Evolutionary conservation across 495 filamentous ascomycete species (phyloP).

Genomic region (Talaromyces ruber): DNA sequence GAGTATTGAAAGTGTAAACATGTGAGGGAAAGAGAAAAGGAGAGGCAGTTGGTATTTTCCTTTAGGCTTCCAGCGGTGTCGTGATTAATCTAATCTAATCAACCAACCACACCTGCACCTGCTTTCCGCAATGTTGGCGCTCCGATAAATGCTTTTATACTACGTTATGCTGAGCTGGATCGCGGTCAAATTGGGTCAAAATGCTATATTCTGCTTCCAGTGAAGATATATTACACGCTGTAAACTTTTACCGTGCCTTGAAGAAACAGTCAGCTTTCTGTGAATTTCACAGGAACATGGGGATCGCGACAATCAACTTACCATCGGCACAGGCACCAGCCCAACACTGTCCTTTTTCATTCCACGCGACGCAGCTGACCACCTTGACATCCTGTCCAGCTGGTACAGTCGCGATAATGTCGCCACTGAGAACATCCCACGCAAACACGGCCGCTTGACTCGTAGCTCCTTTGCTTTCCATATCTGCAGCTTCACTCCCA

Average conservation of each 20-base stretch:
- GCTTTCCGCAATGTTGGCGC: too few relatives aligned
- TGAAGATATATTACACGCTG: neutral
- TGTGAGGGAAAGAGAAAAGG: neutral
- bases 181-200: neutral
- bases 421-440: constrained; percentile 83
- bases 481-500: constrained; percentile 58
- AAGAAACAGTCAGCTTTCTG: neutral
- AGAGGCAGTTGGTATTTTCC: neutral
- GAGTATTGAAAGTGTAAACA: neutral
- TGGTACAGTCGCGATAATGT: constrained; percentile 49
- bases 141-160: neutral
- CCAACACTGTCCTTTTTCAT: constrained; percentile 57
- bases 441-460: constrained; percentile 60
- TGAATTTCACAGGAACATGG: neutral
- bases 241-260: constrained; percentile 8
- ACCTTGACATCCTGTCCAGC: constrained; percentile 50
- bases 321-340: constrained; percentile 55
- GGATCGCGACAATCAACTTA: constrained; percentile 14
- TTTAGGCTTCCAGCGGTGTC: neutral
- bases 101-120: too few relatives aligned
- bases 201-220: neutral
- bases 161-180: neutral
- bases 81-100: neutral
- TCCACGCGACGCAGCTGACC: constrained; percentile 64
- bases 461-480: constrained; percentile 26